Evolutionary conservation across 2,329 filamentous ascomycete genomes (phyloP), one percentile per base, ranked within the genome.

Genomic region (Ceratocystis lukuohia): DNA sequence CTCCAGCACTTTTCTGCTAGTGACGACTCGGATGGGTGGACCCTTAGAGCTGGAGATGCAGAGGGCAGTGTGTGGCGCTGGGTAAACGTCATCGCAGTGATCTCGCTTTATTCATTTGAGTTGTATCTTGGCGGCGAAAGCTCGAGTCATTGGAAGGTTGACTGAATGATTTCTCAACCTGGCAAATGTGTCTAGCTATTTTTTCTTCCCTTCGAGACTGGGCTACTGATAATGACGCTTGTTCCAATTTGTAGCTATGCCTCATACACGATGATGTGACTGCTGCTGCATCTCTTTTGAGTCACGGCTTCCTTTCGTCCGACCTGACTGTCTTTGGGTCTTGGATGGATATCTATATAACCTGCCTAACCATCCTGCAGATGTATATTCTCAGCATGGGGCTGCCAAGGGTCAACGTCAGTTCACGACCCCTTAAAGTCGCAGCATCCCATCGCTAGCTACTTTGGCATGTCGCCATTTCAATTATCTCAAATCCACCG

Each of bases 101-200:
- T 97, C 88, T 82, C 83, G 5, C 77, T 97, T 17, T 99, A 99
- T 74, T 88, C 91, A 2, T 81, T 97, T 56, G 94, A 99, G 76
- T 78, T 97, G 65, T 93, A 92, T 72, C 82, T 97, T 10, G 89
- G 91, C 25, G 88, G 88, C 70, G 88, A 89, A 66, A 89, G 95
- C 72, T 83, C 89, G 7, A 89, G 96, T 71, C 93, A 97, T 75
- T 97, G 93, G 92, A 97, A 97, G 79, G 88, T 87, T 25, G 93
- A 96, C 75, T 96, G 80, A 88, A 69, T 6, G 48, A 53, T 37
- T 53, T 66, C 69, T 68, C 6, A 37, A 25, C 48, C 50, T 61
- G 69, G 67, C 70, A 69, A 69, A 25, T 20, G 46, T 59, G 41
- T 33, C 28, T 46, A 41, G 48, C 15, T 65, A 59, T 63, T 41